Percentiles rank a stretch among this genome's conserved stretches.
Conservation (phyloP, 2,329 filamentous ascomycete genomes). For the Pezizomycotina sp. region DNA sequence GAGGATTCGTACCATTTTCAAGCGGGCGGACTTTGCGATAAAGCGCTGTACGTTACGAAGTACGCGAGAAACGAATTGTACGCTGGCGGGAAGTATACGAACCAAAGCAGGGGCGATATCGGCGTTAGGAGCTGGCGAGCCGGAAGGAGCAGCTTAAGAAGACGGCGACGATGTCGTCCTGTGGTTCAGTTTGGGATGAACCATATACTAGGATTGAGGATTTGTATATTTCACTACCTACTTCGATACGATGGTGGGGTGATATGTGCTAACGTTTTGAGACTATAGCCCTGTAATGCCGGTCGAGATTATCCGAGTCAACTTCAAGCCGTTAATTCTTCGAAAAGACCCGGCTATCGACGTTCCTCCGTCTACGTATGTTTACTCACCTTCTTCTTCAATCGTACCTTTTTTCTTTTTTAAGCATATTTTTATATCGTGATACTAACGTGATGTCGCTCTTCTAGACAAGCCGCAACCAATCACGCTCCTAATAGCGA, state of each 20-base stretch:
- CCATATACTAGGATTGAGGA: conserved; percentile 49
- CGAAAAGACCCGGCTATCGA: conserved; percentile 36
- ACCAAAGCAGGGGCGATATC: conserved; percentile 38
- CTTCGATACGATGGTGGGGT: conserved; percentile 2
- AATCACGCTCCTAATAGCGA: conserved; percentile 5
- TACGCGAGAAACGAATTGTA: conserved; percentile 39
- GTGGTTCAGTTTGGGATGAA: conserved; percentile 44
- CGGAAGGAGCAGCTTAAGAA: conserved; percentile 30
- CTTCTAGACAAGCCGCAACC: conserved; percentile 11
- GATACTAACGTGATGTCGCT: no score
- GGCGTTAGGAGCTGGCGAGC: conserved; percentile 39
- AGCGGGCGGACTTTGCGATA: conserved; percentile 39
- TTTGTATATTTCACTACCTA: conserved; percentile 30
- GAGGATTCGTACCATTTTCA: conserved; percentile 34
- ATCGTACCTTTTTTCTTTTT: conserved; percentile 13
- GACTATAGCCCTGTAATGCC: conserved; percentile 43
- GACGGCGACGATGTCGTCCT: conserved; percentile 39
- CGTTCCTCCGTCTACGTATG: conserved; percentile 34
- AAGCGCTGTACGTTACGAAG: conserved; percentile 40
- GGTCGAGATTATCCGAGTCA: conserved; percentile 38
- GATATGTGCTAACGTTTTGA: not conserved
- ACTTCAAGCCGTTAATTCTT: conserved; percentile 39
- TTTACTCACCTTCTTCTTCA: not conserved
- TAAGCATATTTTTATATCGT: no score
- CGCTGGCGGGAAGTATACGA: conserved; percentile 40